phyloP scores from a whole-genome alignment of 257 asterid species.

The Solanum piurae region DNA sequence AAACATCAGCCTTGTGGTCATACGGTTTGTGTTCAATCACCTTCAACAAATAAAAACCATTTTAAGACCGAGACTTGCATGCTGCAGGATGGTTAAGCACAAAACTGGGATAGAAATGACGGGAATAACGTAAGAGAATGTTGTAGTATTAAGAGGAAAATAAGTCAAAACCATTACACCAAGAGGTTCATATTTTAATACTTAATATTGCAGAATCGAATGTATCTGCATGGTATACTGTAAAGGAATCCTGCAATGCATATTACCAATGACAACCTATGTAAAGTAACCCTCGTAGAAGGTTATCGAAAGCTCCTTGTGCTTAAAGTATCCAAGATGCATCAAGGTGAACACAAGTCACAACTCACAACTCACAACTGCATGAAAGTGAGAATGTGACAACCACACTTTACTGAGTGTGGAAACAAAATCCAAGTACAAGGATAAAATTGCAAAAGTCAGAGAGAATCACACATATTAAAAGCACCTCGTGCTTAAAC shows the following conservation, averaged over 20 bases:
- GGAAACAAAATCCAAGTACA: neutral
- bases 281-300: neutral
- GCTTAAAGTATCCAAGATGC: neutral
- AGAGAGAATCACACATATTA: neutral
- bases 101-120: neutral
- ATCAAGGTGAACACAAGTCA: neutral
- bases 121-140: neutral
- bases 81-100: neutral
- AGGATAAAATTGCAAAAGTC: neutral
- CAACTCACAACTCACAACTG: neutral
- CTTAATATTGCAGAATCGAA: neutral
- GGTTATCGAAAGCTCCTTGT: neutral
- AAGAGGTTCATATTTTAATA: neutral
- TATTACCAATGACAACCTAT: neutral
- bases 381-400: neutral
- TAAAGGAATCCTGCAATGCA: neutral
- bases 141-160: neutral
- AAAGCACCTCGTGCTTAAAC: neutral
- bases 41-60: slow-evolving; percentile 9
- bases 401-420: neutral
- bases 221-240: neutral
- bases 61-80: neutral
- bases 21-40: slow-evolving; percentile 43
- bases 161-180: neutral
- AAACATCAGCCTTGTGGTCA: slow-evolving; percentile 39